These are phyloP conservation scores for Neophaeococcomyces mojaviensis DNA, from an alignment of 2,329 filamentous ascomycete genomes.

Conservation along the genomic window DNA sequence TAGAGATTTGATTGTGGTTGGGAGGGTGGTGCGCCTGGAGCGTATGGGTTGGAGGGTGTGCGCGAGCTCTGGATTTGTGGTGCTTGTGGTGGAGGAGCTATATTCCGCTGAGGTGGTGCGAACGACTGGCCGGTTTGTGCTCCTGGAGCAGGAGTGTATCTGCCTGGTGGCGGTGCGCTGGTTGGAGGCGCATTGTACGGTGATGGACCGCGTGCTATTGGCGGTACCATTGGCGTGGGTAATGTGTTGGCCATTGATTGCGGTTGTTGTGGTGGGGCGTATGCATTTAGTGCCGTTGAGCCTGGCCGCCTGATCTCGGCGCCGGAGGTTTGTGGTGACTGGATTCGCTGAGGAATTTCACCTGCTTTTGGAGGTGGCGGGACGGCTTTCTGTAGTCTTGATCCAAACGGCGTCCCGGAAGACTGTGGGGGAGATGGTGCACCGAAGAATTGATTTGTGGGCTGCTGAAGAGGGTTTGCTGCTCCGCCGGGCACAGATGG, in stretches of 20 bases:
- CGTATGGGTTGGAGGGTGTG: slow-evolving; percentile 34
- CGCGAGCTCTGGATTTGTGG: slow-evolving; percentile 28
- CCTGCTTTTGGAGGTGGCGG: slow-evolving; percentile 78
- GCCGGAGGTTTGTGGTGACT: slow-evolving; percentile 53
- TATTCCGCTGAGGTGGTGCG: slow-evolving; percentile 37
- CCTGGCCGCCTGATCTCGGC: slow-evolving; percentile 38
- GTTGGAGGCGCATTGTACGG: slow-evolving; percentile 78
- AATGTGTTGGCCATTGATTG: neutral
- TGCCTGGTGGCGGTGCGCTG: slow-evolving; percentile 57
- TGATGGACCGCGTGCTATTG: slow-evolving; percentile 66
- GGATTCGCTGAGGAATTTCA: slow-evolving; percentile 58
- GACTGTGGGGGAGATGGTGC: slow-evolving; percentile 46
- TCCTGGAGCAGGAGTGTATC: slow-evolving; percentile 65
- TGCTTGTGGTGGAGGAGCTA: slow-evolving; percentile 41
- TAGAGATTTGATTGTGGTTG: slow-evolving; percentile 37
- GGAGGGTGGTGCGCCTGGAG: slow-evolving; percentile 28
- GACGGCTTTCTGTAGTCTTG: slow-evolving; percentile 55
- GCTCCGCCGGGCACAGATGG: slow-evolving; percentile 49
- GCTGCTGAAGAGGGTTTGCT: slow-evolving; percentile 62
- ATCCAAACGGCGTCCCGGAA: slow-evolving; percentile 51
- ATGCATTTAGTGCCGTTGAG: slow-evolving; percentile 53
- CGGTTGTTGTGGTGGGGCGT: slow-evolving; percentile 48
- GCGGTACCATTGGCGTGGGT: slow-evolving; percentile 45
- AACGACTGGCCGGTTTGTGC: slow-evolving; percentile 43
- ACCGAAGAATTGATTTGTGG: slow-evolving; percentile 25